Base-by-base conservation (phyloP, 176 grass and related monocot species). In the Aegilops longissima region DNA sequence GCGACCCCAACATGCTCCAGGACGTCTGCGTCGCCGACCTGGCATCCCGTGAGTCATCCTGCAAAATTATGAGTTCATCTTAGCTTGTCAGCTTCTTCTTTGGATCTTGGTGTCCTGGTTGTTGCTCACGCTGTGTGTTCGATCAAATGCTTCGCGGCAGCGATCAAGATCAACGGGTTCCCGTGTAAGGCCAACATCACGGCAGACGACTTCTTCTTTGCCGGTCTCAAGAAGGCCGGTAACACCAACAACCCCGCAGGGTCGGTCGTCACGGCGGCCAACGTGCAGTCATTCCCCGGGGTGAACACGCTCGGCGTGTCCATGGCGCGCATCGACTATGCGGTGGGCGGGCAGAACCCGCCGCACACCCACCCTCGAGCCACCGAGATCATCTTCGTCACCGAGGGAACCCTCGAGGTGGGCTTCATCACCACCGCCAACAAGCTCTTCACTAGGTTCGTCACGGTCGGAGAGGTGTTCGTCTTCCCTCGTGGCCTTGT, bases 351-450 rank as follows among this genome's bases (percentile, higher is more conserved):
- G 0, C 81, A 87, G 75, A 97, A 92, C 86, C 90, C 92, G 9
- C 94, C 92, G 33, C 94, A 97, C 92, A 92, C 92, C 21, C 94
- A 94, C 86, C 94, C 94, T 8, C 92, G 94, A 25, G 94, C 90
- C 85, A 97, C 94, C 13, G 92, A 97, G 83, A 92, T 97, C n/a
- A 56, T 97, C 77, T 95, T 97, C 65, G 92, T 97, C 39, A 83
- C 89, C 47, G 21, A 95, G 14, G 95, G 89, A 61, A 73, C 56
- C 58, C 86, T 97, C 20, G 89, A 97, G 85, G 95, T 95, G 6
- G 95, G 95, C 0, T 97, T 97, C 85, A 82, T 97, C 90, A 95
- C 88, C 86, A 95, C 92, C 0, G 79, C 61, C 24, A 95, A 97
- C 74, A 80, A 76, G 84, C 92, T 97, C 79, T 80, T 95, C 81